phyloP scores from a whole-genome alignment of 2,329 filamentous ascomycete species.

The Trichophaea hybrida region DNA sequence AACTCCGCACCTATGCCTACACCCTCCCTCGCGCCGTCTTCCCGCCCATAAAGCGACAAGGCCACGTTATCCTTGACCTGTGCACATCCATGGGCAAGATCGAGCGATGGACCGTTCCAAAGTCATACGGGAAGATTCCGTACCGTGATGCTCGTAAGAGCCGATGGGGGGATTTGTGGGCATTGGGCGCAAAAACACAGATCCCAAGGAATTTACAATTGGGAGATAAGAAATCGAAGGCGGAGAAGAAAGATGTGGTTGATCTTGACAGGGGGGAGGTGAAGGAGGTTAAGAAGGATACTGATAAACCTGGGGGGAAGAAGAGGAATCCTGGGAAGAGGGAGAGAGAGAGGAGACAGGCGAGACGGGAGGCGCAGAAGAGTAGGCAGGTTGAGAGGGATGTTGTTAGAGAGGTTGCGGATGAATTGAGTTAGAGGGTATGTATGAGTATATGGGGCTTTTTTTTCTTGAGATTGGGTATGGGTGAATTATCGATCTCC shows the following conservation, averaged over 20 bases:
- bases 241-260: not conserved
- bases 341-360: not conserved
- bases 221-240: conserved; percentile 34
- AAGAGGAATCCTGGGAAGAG: conserved; percentile 3
- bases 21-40: conserved; percentile 65
- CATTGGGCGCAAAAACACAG: conserved; percentile 79
- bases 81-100: conserved; percentile 76
- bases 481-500: not conserved
- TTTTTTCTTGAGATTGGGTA: not conserved
- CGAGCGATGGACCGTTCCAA: conserved; percentile 87
- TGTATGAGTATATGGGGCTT: not conserved
- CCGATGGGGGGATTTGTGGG: conserved; percentile 88
- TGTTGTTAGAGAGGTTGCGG: not conserved
- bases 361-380: not conserved
- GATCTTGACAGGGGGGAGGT: not conserved
- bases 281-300: not conserved
- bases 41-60: conserved; percentile 69
- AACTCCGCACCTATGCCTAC: conserved; percentile 40
- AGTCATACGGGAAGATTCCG: conserved; percentile 62
- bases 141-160: conserved; percentile 89
- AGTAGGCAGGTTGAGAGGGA: not conserved
- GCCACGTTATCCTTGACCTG: conserved; percentile 77
- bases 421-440: not conserved
- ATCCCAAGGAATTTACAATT: conserved; percentile 46
- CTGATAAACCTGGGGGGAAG: not conserved